Conservation (phyloP, 2,329 filamentous ascomycete genomes). For the Arachnomyces sp. region DNA sequence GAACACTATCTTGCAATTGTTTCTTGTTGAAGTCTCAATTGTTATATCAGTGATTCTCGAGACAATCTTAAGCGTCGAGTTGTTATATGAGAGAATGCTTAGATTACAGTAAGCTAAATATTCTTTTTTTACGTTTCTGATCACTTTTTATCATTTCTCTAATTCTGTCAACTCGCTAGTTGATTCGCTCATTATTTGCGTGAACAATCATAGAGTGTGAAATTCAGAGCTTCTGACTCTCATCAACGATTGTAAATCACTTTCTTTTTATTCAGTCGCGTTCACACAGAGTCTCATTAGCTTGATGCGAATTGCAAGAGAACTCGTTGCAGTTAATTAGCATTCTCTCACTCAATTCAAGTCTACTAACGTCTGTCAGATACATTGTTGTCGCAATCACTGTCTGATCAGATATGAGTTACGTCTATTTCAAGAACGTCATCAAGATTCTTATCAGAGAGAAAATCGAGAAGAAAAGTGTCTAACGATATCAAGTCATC, state of each 20-base stretch:
- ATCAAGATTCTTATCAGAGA: conserved; percentile 66
- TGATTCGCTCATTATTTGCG: conserved; percentile 6
- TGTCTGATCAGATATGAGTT: conserved; percentile 87
- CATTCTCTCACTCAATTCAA: conserved; percentile 18
- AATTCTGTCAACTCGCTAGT: not conserved
- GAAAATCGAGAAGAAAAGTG: conserved; percentile 31
- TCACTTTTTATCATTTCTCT: not conserved
- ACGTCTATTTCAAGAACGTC: conserved; percentile 81
- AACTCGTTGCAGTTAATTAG: not conserved
- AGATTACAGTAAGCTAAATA: conserved; percentile 40
- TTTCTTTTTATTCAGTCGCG: conserved; percentile 6
- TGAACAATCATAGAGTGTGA: conserved; percentile 41
- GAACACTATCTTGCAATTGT: conserved; percentile 87
- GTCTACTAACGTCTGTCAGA: conserved; percentile 50
- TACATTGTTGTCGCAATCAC: conserved; percentile 84
- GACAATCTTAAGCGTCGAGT: conserved; percentile 46
- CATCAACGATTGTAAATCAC: conserved; percentile 42
- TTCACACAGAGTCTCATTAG: conserved; percentile 2
- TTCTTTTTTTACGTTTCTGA: conserved; percentile 1
- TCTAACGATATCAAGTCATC: too few species aligned
- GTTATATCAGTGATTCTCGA: conserved; percentile 63
- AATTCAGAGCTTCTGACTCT: conserved; percentile 42
- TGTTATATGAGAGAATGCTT: conserved; percentile 54
- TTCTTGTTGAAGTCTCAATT: conserved; percentile 75
- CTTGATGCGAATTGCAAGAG: not conserved